A percentile compares a stretch with the other conserved stretches of the same genome.
Evolutionary conservation across 208 protist genomes (phyloP).

Genomic region (Wallacemonas rigidus): DNA sequence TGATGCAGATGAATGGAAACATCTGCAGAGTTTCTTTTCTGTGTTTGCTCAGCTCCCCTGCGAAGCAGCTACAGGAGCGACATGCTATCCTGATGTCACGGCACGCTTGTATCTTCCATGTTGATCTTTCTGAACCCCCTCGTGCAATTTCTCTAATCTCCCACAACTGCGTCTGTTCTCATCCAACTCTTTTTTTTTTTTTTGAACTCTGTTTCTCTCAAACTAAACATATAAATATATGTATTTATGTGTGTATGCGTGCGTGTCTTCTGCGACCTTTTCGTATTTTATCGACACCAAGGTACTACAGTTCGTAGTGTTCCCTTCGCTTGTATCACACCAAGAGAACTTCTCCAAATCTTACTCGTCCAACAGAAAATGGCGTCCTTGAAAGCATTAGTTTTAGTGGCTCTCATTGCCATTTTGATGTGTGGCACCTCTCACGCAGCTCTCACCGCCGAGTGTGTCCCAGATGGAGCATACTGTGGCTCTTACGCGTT

Average conservation of each 20-base stretch:
- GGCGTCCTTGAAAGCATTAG: not conserved
- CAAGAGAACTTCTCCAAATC: too few species aligned
- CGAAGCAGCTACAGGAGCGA: too few species aligned
- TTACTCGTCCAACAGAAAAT: too few species aligned
- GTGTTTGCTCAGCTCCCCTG: too few species aligned
- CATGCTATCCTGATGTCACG: too few species aligned
- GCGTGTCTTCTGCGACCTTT: not conserved
- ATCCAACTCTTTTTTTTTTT: not conserved
- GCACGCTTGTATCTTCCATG: too few species aligned
- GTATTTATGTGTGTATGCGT: not conserved
- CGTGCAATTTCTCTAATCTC: not conserved
- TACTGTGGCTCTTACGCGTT: slow-evolving; percentile 69
- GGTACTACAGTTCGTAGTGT: too few species aligned
- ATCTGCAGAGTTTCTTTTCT: too few species aligned
- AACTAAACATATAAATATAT: slow-evolving; percentile 1
- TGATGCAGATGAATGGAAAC: too few species aligned
- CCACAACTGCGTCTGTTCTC: not conserved
- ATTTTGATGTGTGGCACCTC: slow-evolving; percentile 7
- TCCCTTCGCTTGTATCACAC: too few species aligned
- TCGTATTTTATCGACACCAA: too few species aligned
- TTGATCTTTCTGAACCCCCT: too few species aligned
- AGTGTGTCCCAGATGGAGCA: slow-evolving; percentile 26
- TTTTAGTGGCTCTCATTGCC: slow-evolving; percentile 11
- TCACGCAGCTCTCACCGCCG: not conserved
- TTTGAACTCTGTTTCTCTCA: slow-evolving; percentile 1